phyloP scores from a whole-genome alignment of 1,139 yeast species.

The Yueomyces sp. region DNA sequence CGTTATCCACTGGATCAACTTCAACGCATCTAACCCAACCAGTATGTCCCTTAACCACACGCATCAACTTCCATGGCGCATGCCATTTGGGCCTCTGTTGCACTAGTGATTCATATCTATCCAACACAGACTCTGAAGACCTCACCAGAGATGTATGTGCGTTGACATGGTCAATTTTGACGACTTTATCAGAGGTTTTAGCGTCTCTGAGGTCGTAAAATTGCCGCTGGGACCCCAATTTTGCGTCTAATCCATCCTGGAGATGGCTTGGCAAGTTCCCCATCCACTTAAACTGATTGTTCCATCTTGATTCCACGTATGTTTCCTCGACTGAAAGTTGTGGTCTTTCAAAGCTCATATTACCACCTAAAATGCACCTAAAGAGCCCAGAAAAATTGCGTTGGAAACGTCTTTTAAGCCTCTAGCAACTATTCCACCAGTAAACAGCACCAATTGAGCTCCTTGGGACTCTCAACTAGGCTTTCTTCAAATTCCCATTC shows the following conservation, averaged over 20 bases:
- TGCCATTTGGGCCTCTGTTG: slow-evolving; percentile 34
- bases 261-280: slow-evolving; percentile 16
- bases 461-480: background rate
- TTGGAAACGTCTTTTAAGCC: too few species aligned
- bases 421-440: background rate
- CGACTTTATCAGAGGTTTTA: background rate
- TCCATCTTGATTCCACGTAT: slow-evolving; percentile 18
- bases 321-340: slow-evolving; percentile 5
- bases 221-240: background rate
- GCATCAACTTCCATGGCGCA: slow-evolving; percentile 56
- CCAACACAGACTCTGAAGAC: slow-evolving; percentile 8
- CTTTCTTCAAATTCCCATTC: background rate
- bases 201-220: too few species aligned
- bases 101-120: slow-evolving; percentile 13
- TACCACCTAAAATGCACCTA: too few species aligned
- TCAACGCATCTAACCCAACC: slow-evolving; percentile 85
- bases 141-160: background rate
- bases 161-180: background rate
- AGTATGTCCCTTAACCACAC: slow-evolving; percentile 77
- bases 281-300: slow-evolving; percentile 18
- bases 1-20: slow-evolving; percentile 68
- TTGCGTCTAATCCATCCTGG: slow-evolving; percentile 12
- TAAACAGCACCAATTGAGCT: slow-evolving; percentile 4
- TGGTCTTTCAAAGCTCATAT: too few species aligned
- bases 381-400: too few species aligned